phyloP scores from a whole-genome alignment of 2,329 filamentous ascomycete genomes.

The Venturia carpophila region DNA sequence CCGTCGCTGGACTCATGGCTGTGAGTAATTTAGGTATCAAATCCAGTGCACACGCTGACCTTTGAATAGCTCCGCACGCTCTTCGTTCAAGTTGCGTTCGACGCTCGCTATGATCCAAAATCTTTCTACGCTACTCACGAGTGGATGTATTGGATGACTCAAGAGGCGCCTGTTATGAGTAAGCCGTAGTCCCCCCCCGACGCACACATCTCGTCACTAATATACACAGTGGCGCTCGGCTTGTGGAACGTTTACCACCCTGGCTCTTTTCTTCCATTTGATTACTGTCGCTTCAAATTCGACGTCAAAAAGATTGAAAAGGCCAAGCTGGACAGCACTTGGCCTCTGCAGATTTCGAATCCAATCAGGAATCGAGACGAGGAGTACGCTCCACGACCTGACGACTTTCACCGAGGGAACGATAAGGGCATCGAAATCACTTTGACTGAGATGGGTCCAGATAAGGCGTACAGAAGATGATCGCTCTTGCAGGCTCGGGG shows the following conservation, averaged over 20 bases:
- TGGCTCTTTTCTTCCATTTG: constrained; percentile 11
- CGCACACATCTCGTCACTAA: neutral
- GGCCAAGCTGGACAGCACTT: constrained; percentile 5
- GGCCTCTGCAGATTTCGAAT: constrained; percentile 16
- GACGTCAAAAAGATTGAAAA: constrained; percentile 17
- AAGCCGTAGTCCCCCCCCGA: neutral
- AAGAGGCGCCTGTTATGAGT: constrained; percentile 12
- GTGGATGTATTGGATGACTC: constrained; percentile 17
- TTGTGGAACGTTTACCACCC: constrained; percentile 11
- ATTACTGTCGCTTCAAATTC: constrained; percentile 13
- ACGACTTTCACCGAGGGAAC: neutral
- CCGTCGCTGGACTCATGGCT: neutral
- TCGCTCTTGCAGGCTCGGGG: neutral
- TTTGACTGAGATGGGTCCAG: neutral
- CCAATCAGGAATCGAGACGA: constrained; percentile 2
- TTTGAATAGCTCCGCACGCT: neutral
- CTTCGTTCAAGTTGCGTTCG: constrained; percentile 11
- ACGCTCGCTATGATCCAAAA: constrained; percentile 11
- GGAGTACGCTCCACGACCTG: neutral
- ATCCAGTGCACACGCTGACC: neutral
- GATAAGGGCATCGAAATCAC: constrained; percentile 14
- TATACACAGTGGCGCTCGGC: neutral
- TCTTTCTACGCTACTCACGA: constrained; percentile 14
- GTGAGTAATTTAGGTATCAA: neutral
- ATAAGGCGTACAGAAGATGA: constrained; percentile 1